Evolutionary conservation across 108 stramenopile genomes (phyloP), one percentile per base, ranked within the genome.

Genomic region (Stephanodiscus minutulus): DNA sequence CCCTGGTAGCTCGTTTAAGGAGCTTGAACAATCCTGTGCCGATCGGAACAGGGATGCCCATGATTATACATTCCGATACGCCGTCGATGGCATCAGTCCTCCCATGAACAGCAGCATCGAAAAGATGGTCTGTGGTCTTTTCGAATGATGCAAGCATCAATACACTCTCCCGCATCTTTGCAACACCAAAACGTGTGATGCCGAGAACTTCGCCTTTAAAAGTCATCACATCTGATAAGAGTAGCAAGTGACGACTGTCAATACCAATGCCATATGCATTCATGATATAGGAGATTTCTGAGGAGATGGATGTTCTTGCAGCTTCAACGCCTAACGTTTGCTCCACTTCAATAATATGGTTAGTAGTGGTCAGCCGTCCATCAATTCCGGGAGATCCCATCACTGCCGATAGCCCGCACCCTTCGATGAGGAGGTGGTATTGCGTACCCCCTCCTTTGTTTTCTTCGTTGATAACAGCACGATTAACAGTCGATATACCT

Each of bases 91-190:
- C 87, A 73, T 99, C 99, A 21, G 83, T 84, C 57, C 97, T 81
- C n/a, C 91, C 96, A 74, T 98, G 99, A 48, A 95, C 96, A 12
- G 99, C 97, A 43, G 99, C 99, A 78, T 99, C 98, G 81, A 99
- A 99, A 48, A 99, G 82, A 72, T 99, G 99, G 82, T 99, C 98
- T 8, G 98, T 97, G 15, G 98, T 99, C 85, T 97, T 97, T 87
- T 98, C 98, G 68, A 99, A 98, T n/a, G 97, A 98, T 0, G 98
- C 98, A 56, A 99, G 89, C 97, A 98, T 98, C 52, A 98, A 83
- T 11, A 99, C 98, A 53, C 87, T 89, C 73, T 99, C 99, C 39
- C 96, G 84, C 98, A 98, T 99, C 73, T 98, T 98, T 17, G 98
- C 95, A 56, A 98, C 97, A 47, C 98, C 98, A 76, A 98, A 99